Conservation (phyloP, 2,329 filamentous ascomycete genomes). For the Penicillium occitanis region DNA sequence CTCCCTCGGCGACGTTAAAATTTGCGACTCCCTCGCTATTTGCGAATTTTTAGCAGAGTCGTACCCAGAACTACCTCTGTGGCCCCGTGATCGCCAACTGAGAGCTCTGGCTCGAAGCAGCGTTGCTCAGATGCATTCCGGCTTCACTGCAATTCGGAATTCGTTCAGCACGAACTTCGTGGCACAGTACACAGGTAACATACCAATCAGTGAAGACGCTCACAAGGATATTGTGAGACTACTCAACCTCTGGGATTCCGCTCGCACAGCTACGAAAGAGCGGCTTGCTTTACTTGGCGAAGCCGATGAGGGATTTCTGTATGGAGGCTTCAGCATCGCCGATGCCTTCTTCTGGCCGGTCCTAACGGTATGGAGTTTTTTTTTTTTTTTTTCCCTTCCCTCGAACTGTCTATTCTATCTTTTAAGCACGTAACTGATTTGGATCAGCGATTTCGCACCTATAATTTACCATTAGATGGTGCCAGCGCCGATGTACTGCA, state of each 20-base stretch:
- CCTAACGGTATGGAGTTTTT: slow-evolving; percentile 7
- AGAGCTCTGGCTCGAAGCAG: slow-evolving; percentile 35
- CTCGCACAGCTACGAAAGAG: slow-evolving; percentile 28
- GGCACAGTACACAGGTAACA: neutral
- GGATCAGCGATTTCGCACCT: neutral
- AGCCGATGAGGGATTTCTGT: slow-evolving; percentile 38
- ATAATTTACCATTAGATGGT: neutral
- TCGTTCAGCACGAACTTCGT: slow-evolving; percentile 29
- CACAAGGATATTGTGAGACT: slow-evolving; percentile 15
- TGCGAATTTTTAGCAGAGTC: neutral
- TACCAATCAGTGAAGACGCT: neutral
- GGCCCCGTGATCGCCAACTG: slow-evolving; percentile 35
- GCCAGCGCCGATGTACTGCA: neutral
- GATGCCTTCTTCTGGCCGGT: slow-evolving; percentile 43
- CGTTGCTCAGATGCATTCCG: slow-evolving; percentile 38
- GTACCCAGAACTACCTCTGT: slow-evolving; percentile 29
- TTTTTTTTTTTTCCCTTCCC: neutral
- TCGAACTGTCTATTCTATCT: neutral
- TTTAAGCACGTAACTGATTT: neutral
- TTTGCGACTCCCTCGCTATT: neutral
- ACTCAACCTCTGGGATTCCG: slow-evolving; percentile 31
- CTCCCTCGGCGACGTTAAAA: neutral
- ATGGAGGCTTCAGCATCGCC: slow-evolving; percentile 39
- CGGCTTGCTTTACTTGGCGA: slow-evolving; percentile 28
- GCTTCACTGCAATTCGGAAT: slow-evolving; percentile 30